These are phyloP conservation scores for Ehretia macrophylla DNA, from an alignment of 257 asterid genomes.

Conservation along the genomic window DNA sequence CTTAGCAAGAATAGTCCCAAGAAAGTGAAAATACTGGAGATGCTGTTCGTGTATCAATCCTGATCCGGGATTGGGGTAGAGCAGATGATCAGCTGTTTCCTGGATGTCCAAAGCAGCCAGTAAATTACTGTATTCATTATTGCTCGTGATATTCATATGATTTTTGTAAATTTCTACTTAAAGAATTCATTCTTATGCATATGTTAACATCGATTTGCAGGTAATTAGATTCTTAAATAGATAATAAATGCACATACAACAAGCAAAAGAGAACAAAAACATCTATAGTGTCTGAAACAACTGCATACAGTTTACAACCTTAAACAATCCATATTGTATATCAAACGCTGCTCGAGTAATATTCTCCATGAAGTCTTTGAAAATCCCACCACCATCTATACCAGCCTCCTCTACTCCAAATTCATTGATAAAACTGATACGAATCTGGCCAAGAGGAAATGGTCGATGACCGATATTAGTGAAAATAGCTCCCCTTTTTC, in stretches of 20 bases:
- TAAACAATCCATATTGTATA: slow-evolving; percentile 93
- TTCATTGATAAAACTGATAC: slow-evolving; percentile 80
- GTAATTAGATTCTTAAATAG: not conserved
- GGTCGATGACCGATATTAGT: not conserved
- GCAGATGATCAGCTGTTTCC: slow-evolving; percentile 95
- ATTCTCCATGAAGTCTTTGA: slow-evolving; percentile 98
- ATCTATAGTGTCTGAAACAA: not conserved
- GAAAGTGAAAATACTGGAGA: slow-evolving; percentile 88
- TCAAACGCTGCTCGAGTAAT: slow-evolving; percentile 89
- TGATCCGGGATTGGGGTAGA: slow-evolving; percentile 98
- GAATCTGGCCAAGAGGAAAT: slow-evolving; percentile 55
- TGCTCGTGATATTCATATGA: not conserved
- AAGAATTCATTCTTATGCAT: not conserved
- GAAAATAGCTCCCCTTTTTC: not conserved
- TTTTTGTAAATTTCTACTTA: not conserved
- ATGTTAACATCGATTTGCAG: too few species aligned
- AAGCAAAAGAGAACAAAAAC: not conserved
- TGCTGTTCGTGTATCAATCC: slow-evolving; percentile 83
- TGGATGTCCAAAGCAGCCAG: slow-evolving; percentile 23
- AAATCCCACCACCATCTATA: slow-evolving; percentile 99
- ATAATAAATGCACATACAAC: not conserved
- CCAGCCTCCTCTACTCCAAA: slow-evolving; percentile 99
- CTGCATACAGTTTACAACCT: slow-evolving; percentile 45
- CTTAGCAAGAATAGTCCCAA: slow-evolving; percentile 96
- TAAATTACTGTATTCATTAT: too few species aligned